phyloP scores from a whole-genome alignment of 768 basidiomycete genomes.

The Macrocybe gigantea region DNA sequence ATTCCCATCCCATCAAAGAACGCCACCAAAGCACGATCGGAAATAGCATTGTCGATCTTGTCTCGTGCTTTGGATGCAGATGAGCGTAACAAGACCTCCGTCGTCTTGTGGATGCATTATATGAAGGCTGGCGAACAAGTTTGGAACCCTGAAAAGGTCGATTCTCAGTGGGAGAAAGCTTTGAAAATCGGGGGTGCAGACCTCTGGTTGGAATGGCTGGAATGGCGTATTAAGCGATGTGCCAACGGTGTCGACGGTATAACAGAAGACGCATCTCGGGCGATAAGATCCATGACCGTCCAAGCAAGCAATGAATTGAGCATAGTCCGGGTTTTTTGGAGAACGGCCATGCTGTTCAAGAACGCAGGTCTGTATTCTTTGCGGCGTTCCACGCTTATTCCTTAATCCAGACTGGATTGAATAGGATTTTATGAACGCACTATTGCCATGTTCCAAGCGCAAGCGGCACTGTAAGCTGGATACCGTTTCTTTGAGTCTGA shows the following conservation, averaged over 20 bases:
- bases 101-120: slow-evolving; percentile 52
- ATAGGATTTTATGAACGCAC: slow-evolving; percentile 71
- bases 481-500: neutral
- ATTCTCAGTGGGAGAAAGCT: slow-evolving; percentile 66
- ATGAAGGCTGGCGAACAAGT: slow-evolving; percentile 68
- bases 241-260: slow-evolving; percentile 45
- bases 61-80: slow-evolving; percentile 56
- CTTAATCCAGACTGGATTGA: slow-evolving; percentile 6
- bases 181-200: slow-evolving; percentile 46
- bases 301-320: slow-evolving; percentile 43
- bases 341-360: slow-evolving; percentile 53
- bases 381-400: slow-evolving; percentile 1
- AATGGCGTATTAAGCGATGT: slow-evolving; percentile 58
- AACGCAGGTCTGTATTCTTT: slow-evolving; percentile 49
- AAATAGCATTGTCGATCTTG: slow-evolving; percentile 65
- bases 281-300: slow-evolving; percentile 34
- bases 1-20: slow-evolving; percentile 65
- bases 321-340: slow-evolving; percentile 65
- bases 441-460: slow-evolving; percentile 75
- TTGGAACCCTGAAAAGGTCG: slow-evolving; percentile 53
- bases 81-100: slow-evolving; percentile 43
- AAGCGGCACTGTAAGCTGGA: slow-evolving; percentile 66
- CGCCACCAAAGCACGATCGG: slow-evolving; percentile 58
- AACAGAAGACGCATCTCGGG: slow-evolving; percentile 43
- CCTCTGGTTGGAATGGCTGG: slow-evolving; percentile 77